Conservation (phyloP, 2,329 filamentous ascomycete genomes). For the Thielaviopsis populi region DNA sequence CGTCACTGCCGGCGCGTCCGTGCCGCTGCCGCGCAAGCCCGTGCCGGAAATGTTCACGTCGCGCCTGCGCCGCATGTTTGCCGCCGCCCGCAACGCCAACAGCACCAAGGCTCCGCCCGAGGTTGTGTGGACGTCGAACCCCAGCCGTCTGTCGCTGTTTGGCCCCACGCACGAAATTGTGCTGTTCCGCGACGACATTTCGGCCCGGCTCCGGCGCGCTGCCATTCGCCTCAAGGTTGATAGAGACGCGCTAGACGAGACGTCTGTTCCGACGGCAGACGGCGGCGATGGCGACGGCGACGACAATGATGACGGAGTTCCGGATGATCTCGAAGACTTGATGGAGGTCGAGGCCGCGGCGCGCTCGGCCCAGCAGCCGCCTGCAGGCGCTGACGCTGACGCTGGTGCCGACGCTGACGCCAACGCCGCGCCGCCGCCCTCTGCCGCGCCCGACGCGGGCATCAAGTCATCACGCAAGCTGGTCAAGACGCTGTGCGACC, state of each 20-base stretch:
- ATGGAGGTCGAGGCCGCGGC: constrained; percentile 33
- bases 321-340: constrained; percentile 18
- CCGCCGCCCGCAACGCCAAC: constrained; percentile 52
- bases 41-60: constrained; percentile 86
- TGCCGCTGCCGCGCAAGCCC: constrained; percentile 51
- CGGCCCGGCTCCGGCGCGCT: constrained; percentile 59
- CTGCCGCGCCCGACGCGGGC: constrained; percentile 23
- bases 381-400: constrained; percentile 20
- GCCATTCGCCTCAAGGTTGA: constrained; percentile 52
- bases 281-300: background rate
- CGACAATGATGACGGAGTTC: constrained; percentile 15
- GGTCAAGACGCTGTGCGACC: constrained; percentile 82
- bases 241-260: constrained; percentile 25
- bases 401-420: constrained; percentile 30
- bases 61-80: constrained; percentile 66
- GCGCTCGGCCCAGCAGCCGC: constrained; percentile 16
- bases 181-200: constrained; percentile 75
- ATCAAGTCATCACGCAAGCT: constrained; percentile 53
- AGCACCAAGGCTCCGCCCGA: constrained; percentile 44
- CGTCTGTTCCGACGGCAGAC: constrained; percentile 21
- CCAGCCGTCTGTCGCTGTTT: constrained; percentile 67
- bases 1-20: constrained; percentile 61
- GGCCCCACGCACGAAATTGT: constrained; percentile 78
- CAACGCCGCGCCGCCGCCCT: constrained; percentile 12
- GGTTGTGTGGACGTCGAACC: constrained; percentile 80